Evolutionary conservation across 139 green algal genomes (phyloP), one percentile per base, ranked within the genome.

Genomic region (Nannochloris sp.): DNA sequence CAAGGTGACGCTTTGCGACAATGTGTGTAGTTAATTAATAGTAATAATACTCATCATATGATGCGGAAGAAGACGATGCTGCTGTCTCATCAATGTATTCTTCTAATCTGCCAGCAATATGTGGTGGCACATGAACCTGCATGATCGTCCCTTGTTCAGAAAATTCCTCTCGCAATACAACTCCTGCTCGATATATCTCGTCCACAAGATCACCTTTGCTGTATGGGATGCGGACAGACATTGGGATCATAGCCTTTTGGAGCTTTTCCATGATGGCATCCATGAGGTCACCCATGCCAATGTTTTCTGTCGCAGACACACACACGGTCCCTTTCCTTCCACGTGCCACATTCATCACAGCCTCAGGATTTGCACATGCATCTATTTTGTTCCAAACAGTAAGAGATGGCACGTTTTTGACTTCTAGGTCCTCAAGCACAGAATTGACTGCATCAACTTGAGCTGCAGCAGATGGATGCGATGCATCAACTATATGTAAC

Each of bases 311-410:
- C 14, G 76, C 81, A 20, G 68, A 83, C 9, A 86, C 71, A 71
- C 68, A 78, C 5, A 88, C 77, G 0, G 79, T 89, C 68, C 73
- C 61, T 28, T 70, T 26, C 2, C 79, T 67, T 20, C 68, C 49
- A 12, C 30, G 36, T 11, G 59, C 49, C 3, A 86, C 66, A 2
- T 60, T 69, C 2, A 55, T 49, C 45, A 94, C 79, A 46, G 81
- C 71, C 0, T 77, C 80, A 5, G 83, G 84, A 50, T 87, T 67
- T 0, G 69, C 49, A 33, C 69, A 79, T 1, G 69, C 66, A 59
- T 96, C 91, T 59, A 80, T 46, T 82, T 97, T 97, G 82, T 97
- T 97, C 91, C 91, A 97, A 17, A 94, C 89, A 0, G 81, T 91
- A 3, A 96, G 26, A 5, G 62, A 63, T 3, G 91, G 88, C 2